Base-by-base conservation (phyloP, 345 rosid species). In the Bruguiera gymnorhiza region DNA sequence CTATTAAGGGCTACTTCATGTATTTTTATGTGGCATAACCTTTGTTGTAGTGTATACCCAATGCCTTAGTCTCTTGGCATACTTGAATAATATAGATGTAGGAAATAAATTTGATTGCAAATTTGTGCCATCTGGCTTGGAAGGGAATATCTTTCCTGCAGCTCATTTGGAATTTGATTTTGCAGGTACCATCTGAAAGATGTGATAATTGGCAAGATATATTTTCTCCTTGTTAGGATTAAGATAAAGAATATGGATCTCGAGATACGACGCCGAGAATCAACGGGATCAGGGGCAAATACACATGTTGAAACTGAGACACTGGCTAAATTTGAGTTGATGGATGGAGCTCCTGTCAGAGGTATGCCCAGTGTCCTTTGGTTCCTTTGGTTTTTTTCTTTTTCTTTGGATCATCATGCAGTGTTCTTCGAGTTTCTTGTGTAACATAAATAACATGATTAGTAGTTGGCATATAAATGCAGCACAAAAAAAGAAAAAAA, bases 271-370 rank as follows among this genome's bases (percentile, higher is more conserved):
- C 89, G 97, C 60, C 85, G 97, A 52, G 99, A 96, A 74, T 92
- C 99, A 54, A 96, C 99, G 1, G 99, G 99, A 62, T 85, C 97
- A 54, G 99, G 99, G 67, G 85, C 91, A 65, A 96, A 89, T 77
- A 96, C 97, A 26, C 97, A 90, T 74, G 99, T 96, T 16, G 99
- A 96, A 86, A 92, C 99, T 26, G 98, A 96, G 81, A 96, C 98
- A 13, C 89, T 96, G 20, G 98, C 98, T 10, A 96, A 96, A 80
- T 96, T 87, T 62, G 99, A 92, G 82, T 70, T 96, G 84, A 96
- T 96, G 99, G 99, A 96, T 78, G 99, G 99, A 62, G 97, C 96
- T 79, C 97, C 99, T 0, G 98, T 96, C 61, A 85, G 99, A 89
- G 99, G 99, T 95, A 84, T 51, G 73, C 56, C 21, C 31, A 5